Percentiles rank a stretch among this genome's conserved stretches.
phyloP scores from a whole-genome alignment of 495 filamentous ascomycete genomes.

The Penicillium arizonense region DNA sequence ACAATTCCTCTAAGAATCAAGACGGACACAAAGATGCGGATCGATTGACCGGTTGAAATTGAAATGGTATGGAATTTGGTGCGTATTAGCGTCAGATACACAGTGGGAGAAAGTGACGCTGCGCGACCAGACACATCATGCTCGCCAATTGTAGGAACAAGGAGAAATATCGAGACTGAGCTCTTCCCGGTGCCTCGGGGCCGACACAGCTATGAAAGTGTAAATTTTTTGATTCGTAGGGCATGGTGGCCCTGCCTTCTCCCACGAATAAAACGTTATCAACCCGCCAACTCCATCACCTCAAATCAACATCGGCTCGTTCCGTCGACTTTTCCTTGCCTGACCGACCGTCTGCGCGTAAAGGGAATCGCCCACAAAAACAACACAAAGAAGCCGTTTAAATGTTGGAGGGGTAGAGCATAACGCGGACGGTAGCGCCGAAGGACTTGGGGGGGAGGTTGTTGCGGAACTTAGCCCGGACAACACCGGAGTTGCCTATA shows the following conservation, averaged over 20 bases:
- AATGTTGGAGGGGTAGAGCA: slow-evolving; percentile 89
- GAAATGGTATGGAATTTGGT: slow-evolving; percentile 41
- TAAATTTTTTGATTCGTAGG: slow-evolving; percentile 46
- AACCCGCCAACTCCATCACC: slow-evolving; percentile 47
- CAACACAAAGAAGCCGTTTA: slow-evolving; percentile 41
- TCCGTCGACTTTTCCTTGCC: slow-evolving; percentile 42
- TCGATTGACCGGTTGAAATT: slow-evolving; percentile 29
- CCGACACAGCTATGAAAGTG: slow-evolving; percentile 23
- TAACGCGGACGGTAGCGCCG: slow-evolving; percentile 94
- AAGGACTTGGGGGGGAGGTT: slow-evolving; percentile 95
- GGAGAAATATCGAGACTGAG: slow-evolving; percentile 24
- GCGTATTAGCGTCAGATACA: slow-evolving; percentile 43
- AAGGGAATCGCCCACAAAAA: slow-evolving; percentile 41
- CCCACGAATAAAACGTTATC: slow-evolving; percentile 45
- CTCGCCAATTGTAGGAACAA: slow-evolving; percentile 24
- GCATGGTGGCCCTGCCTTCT: slow-evolving; percentile 46
- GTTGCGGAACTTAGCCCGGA: slow-evolving; percentile 90
- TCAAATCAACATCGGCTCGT: slow-evolving; percentile 42
- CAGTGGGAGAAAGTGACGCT: slow-evolving; percentile 28
- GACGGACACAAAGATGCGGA: slow-evolving; percentile 11
- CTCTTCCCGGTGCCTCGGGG: slow-evolving; percentile 9
- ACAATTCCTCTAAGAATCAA: slow-evolving; percentile 25
- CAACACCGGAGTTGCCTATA: slow-evolving; percentile 90
- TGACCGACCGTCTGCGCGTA: slow-evolving; percentile 45
- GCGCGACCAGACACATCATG: slow-evolving; percentile 32